Base-by-base conservation (phyloP, 108 stramenopile species). In the Cylindrotheca fusiformis region DNA sequence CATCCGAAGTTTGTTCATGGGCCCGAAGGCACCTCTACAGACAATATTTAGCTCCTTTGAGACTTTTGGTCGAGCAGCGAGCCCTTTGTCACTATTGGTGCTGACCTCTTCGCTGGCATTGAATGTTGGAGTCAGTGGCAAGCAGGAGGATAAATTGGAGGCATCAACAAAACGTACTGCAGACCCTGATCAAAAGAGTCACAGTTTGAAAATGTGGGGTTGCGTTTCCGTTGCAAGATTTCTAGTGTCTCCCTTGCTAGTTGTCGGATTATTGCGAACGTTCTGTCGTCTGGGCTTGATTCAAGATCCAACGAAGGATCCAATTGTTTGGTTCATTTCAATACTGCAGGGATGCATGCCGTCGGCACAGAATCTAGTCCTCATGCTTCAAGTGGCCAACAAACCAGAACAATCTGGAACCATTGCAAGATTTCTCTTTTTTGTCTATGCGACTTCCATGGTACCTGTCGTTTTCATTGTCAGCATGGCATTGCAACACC, bases 341-440 rank as follows among this genome's bases (percentile, higher is more conserved):
- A 14, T 75, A 2, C 33, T 78, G 29, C 57, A 79, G 48, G 49
- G 60, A n/a, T 54, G 33, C 48, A 79, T 75, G 73, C 71, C 78
- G 21, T 63, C 78, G n/a, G 78, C 78, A n/a, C 78, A 79, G 55
- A 79, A 79, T 57, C 55, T 65, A 30, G 78, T 79, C 0, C 3
- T 69, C 19, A 62, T 79, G 74, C 65, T 79, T 6, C 78, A 79
- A 29, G 60, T 79, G 0, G 73, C 69, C 30, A 60, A 69, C 26
- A 64, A 63, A 57, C 32, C 33, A n/a, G 25, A 59, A 2, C 49
- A 74, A 48, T 73, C 73, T 27, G 48, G 33, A 19, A 19, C 20
- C n/a, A 65, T 79, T 68, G 78, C 78, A 0, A 64, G 55, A 32
- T 66, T 74, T 25, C 58, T 79, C 32, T 74, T 73, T 1, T 21